phyloP scores from a whole-genome alignment of 331 rosid genomes.

The Stylosanthes scabra region DNA sequence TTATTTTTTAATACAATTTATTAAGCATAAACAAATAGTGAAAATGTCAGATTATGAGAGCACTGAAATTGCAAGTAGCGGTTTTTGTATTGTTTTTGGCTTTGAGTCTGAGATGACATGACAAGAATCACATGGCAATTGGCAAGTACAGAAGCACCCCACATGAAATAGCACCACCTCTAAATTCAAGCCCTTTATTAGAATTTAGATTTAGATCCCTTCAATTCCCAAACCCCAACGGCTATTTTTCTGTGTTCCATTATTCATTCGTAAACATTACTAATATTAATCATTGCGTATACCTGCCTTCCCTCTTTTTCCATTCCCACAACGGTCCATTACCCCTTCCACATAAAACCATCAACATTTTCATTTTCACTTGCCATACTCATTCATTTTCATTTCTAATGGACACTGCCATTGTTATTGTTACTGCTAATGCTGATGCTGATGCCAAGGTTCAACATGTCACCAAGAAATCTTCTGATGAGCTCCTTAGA shows the following conservation, averaged over 20 bases:
- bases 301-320: constrained; percentile 18
- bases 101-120: too few relatives aligned
- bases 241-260: constrained; percentile 63
- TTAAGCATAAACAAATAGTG: not conserved
- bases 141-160: too few relatives aligned
- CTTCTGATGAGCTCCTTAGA: constrained; percentile 80
- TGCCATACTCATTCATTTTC: not conserved
- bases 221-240: constrained; percentile 52
- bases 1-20: not conserved
- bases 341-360: constrained; percentile 30
- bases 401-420: constrained; percentile 47
- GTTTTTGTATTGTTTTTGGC: constrained; percentile 27
- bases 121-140: too few relatives aligned
- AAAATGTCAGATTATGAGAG: constrained; percentile 33
- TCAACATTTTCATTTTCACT: not conserved
- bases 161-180: not conserved
- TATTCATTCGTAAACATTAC: constrained; percentile 19
- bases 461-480: constrained; percentile 72
- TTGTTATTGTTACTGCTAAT: not conserved
- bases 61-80: constrained; percentile 26
- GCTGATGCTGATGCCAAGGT: constrained; percentile 35
- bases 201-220: too few relatives aligned
- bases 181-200: not conserved
- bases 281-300: constrained; percentile 15
- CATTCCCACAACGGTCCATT: constrained; percentile 61